These are phyloP conservation scores for Mallotus repandus DNA, from an alignment of 441 rosid genomes.

Conservation along the genomic window DNA sequence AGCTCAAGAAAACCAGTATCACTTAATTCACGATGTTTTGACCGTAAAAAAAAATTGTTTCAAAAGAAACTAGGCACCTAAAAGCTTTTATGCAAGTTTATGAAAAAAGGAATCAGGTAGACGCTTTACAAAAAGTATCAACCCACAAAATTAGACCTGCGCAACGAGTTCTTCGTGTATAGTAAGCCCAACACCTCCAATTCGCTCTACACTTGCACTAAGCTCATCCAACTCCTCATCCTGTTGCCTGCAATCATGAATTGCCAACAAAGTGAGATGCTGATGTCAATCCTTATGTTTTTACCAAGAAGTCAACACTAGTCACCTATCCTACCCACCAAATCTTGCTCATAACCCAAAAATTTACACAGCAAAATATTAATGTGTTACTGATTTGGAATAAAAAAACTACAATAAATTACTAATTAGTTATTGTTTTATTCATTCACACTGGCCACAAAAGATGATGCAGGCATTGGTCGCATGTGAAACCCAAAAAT, in stretches of 20 bases:
- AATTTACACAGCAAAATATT: neutral
- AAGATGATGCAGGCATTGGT: too few species aligned
- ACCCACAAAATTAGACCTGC: slow-evolving; percentile 49
- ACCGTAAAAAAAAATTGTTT: neutral
- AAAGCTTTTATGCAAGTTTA: neutral
- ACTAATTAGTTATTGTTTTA: neutral
- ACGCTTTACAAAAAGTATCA: slow-evolving; percentile 10
- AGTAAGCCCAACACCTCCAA: slow-evolving; percentile 96
- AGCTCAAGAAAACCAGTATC: neutral
- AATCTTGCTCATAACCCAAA: neutral
- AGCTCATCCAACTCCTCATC: slow-evolving; percentile 98
- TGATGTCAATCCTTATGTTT: neutral
- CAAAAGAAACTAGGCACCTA: neutral
- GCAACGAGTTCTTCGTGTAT: slow-evolving; percentile 93
- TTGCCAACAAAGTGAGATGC: slow-evolving; percentile 3
- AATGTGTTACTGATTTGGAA: neutral
- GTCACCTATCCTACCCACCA: neutral
- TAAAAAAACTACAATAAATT: neutral
- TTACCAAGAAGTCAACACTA: neutral
- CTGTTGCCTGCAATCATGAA: slow-evolving; percentile 61
- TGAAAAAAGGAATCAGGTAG: neutral
- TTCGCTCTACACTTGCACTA: slow-evolving; percentile 86
- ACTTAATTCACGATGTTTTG: neutral
- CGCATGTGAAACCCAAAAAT: neutral
- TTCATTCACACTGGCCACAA: too few species aligned